Conservation (phyloP, 352 stramenopile genomes). For the Phytophthora uliginosa region DNA sequence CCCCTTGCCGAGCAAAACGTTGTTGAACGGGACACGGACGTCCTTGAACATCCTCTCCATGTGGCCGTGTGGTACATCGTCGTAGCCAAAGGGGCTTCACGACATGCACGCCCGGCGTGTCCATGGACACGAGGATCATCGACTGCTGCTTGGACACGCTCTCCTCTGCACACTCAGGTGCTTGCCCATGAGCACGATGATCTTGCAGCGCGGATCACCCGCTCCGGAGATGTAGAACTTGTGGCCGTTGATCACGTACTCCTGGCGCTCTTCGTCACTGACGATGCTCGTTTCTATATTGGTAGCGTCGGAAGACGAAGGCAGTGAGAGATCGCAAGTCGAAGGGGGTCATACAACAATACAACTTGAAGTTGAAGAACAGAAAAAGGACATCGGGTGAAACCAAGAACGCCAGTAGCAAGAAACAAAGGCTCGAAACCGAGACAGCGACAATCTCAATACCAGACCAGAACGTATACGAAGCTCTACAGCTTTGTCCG, state of each 20-base stretch:
- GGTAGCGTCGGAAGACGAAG: conserved; percentile 93
- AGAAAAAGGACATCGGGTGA: too few relatives aligned
- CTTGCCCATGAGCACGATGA: conserved; percentile 92
- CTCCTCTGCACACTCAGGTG: conserved; percentile 43
- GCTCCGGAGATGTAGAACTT: conserved; percentile 98
- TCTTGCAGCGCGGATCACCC: conserved; percentile 96
- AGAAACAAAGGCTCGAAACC: too few relatives aligned
- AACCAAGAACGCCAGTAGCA: too few relatives aligned
- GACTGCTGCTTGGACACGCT: conserved; percentile 83
- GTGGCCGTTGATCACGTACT: conserved; percentile 96
- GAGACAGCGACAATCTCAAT: too few relatives aligned
- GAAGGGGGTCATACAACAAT: too few relatives aligned
- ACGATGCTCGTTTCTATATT: conserved; percentile 94
- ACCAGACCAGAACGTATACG: too few relatives aligned
- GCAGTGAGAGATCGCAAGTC: too few relatives aligned
- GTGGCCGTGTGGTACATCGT: conserved; percentile 98
- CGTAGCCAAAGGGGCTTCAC: conserved; percentile 95
- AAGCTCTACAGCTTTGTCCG: too few relatives aligned
- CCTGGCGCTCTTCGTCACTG: conserved; percentile 67
- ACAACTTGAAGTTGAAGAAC: too few relatives aligned
- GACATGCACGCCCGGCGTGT: conserved; percentile 93
- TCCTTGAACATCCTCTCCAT: conserved; percentile 97
- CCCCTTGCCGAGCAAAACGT: conserved; percentile 83
- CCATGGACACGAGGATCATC: conserved; percentile 94
- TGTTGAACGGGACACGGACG: conserved; percentile 92